Percentiles rank a stretch among this genome's conserved stretches.
Conservation (phyloP, 441 rosid species). For the Erodium trifolium region DNA sequence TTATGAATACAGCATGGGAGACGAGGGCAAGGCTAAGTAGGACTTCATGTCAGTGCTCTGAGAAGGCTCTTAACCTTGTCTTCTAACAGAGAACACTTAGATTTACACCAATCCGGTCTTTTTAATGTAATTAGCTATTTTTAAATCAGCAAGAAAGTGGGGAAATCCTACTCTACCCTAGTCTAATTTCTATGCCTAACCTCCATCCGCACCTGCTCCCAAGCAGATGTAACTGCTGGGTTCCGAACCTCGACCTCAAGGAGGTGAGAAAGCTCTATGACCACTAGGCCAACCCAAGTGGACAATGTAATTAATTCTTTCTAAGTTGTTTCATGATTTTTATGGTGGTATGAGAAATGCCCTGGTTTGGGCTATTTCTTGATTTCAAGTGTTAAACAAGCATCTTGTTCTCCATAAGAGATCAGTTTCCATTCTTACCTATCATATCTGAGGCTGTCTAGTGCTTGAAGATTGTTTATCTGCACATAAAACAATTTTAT, state of each 20-base stretch:
- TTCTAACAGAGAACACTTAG: not conserved
- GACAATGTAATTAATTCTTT: not conserved
- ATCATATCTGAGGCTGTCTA: not conserved
- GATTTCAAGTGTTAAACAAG: not conserved
- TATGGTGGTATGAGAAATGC: not conserved
- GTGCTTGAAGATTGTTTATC: not conserved
- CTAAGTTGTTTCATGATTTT: not conserved
- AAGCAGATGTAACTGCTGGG: no score
- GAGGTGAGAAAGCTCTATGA: no score
- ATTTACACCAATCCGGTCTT: not conserved
- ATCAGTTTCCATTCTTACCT: not conserved
- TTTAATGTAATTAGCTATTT: not conserved
- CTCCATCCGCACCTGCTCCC: no score
- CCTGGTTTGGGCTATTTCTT: not conserved
- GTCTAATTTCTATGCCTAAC: no score
- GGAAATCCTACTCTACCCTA: no score
- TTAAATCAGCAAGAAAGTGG: no score
- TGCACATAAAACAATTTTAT: not conserved
- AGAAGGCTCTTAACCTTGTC: not conserved
- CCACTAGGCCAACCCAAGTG: no score
- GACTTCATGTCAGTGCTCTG: not conserved
- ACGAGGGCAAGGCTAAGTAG: not conserved
- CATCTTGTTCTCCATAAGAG: not conserved
- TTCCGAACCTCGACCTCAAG: no score
- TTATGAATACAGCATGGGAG: not conserved